phyloP scores from a whole-genome alignment of 108 stramenopile genomes.

The Pseudonitzschia pungens region DNA sequence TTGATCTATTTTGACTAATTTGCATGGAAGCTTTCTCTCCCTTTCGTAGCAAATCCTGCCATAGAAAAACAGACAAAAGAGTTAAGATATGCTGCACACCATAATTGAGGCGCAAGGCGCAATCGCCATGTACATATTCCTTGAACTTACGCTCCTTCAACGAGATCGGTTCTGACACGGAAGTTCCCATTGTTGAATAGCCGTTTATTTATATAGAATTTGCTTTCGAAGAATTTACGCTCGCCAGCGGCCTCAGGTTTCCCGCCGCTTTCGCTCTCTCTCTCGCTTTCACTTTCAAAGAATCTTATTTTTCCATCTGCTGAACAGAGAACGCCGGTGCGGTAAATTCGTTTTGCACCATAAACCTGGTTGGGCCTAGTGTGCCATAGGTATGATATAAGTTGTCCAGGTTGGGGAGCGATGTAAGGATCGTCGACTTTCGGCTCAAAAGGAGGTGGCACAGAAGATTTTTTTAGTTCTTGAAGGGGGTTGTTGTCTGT shows the following conservation, averaged over 20 bases:
- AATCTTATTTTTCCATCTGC: conserved; percentile 4
- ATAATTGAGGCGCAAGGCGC: neutral
- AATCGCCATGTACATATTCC: neutral
- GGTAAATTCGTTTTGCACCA: conserved; percentile 2
- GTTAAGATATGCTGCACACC: neutral
- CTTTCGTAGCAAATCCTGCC: conserved; percentile 11
- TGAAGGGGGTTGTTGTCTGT: neutral
- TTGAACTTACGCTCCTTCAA: conserved; percentile 13
- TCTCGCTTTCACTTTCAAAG: conserved; percentile 7
- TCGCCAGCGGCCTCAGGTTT: neutral
- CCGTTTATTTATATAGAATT: conserved; percentile 10
- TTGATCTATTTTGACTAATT: conserved; percentile 6
- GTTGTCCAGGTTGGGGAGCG: conserved; percentile 3
- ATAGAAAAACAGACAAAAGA: neutral
- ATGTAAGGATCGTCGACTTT: conserved; percentile 10
- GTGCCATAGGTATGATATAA: conserved; percentile 14
- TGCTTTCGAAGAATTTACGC: conserved; percentile 6
- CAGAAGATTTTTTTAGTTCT: neutral
- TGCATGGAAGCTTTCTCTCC: conserved; percentile 11
- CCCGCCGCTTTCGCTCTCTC: neutral
- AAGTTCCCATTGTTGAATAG: conserved; percentile 3
- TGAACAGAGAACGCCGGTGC: conserved; percentile 15
- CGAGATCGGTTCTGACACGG: conserved; percentile 9
- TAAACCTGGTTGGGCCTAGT: neutral
- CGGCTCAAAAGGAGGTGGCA: conserved; percentile 11